These are phyloP conservation scores for Coemansia sp. DNA, from an alignment of 192 early-diverging fungal species.

Conservation along the genomic window DNA sequence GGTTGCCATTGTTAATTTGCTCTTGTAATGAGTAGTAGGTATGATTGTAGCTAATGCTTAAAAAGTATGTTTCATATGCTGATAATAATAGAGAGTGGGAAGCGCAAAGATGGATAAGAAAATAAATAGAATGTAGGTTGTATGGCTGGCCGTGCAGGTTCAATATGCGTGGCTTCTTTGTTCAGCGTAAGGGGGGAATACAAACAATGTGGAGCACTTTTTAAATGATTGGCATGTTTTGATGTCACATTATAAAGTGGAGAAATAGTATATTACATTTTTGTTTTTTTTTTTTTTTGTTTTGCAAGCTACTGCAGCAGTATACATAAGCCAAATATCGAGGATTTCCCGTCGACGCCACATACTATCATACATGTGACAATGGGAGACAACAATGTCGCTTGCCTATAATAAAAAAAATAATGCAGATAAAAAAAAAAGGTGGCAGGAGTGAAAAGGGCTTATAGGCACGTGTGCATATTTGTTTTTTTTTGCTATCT, in stretches of 20 bases:
- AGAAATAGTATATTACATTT: no score
- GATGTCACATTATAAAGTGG: not conserved
- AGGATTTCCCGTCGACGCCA: not conserved
- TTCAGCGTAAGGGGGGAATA: not conserved
- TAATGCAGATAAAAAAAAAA: not conserved
- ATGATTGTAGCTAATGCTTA: not conserved
- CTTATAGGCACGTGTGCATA: no score
- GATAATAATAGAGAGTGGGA: not conserved
- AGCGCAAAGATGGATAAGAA: not conserved
- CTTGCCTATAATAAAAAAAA: not conserved
- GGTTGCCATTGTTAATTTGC: not conserved
- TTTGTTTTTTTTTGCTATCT: no score
- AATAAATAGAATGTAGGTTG: constrained; percentile 10
- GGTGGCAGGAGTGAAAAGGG: not conserved
- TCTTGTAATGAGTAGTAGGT: not conserved
- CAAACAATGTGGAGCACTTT: not conserved
- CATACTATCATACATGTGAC: not conserved
- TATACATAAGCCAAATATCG: not conserved
- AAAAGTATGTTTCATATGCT: not conserved
- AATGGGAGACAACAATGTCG: not conserved
- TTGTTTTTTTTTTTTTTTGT: not conserved
- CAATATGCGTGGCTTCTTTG: constrained; percentile 7
- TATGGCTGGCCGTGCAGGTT: not conserved
- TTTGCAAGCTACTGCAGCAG: not conserved
- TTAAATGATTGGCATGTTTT: not conserved